phyloP scores from a whole-genome alignment of 2,329 filamentous ascomycete genomes.

The Apiospora marii region DNA sequence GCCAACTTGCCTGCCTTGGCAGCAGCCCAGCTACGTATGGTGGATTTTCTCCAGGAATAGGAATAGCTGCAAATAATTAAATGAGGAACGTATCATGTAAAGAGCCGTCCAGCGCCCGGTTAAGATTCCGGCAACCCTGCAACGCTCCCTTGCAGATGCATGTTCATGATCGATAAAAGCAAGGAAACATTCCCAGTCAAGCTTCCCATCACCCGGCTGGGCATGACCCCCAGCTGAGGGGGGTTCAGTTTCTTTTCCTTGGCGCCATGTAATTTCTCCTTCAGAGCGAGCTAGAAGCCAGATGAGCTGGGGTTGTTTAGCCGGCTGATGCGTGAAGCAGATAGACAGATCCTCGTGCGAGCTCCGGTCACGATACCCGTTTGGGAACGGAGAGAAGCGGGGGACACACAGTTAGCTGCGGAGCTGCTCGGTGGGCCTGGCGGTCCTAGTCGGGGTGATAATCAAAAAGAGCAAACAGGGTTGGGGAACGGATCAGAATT shows the following conservation, averaged over 20 bases:
- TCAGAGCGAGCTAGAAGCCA: not conserved
- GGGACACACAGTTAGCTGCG: slow-evolving; percentile 7
- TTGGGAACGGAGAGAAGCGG: slow-evolving; percentile 13
- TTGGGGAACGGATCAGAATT: not conserved
- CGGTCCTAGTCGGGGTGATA: not conserved
- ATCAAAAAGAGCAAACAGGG: not conserved
- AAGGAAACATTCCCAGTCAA: slow-evolving; percentile 9
- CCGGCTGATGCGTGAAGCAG: not conserved
- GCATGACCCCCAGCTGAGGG: not conserved
- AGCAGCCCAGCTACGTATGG: slow-evolving; percentile 15
- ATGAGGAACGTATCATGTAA: slow-evolving; percentile 10
- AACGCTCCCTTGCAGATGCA: not conserved
- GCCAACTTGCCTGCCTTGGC: slow-evolving; percentile 5
- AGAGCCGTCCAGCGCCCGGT: not conserved
- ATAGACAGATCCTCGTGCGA: not conserved
- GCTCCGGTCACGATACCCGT: not conserved
- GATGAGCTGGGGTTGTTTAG: not conserved
- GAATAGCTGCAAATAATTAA: not conserved
- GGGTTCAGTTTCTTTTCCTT: not conserved
- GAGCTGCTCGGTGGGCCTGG: not conserved
- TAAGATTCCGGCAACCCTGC: slow-evolving; percentile 4
- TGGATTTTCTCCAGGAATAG: not conserved
- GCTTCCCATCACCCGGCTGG: slow-evolving; percentile 19
- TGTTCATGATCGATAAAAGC: slow-evolving; percentile 6
- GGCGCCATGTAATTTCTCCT: not conserved